A percentile compares a stretch with the other conserved stretches of the same genome.
Conservation (phyloP, 1,284 basidiomycete genomes). For the Leucoagaricus sp. region DNA sequence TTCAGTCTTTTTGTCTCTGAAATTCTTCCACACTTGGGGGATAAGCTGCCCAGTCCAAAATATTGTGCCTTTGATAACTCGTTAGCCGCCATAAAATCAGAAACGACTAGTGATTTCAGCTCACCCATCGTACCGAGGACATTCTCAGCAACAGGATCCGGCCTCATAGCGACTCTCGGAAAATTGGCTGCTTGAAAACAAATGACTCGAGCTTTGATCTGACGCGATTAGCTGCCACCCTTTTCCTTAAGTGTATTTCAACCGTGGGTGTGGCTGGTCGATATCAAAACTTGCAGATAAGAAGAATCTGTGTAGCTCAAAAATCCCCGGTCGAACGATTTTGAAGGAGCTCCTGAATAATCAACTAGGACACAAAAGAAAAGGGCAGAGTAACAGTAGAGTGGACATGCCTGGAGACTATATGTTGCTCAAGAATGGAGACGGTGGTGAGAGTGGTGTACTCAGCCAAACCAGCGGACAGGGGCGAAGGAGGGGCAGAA, state of each 20-base stretch:
- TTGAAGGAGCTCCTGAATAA: not conserved
- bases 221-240: too few relatives aligned
- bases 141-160: constrained; percentile 52
- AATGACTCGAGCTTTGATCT: too few relatives aligned
- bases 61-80: constrained; percentile 50
- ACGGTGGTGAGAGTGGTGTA: too few relatives aligned
- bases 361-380: constrained; percentile 5
- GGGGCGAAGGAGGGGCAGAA: not conserved
- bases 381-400: not conserved
- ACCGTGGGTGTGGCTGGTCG: too few relatives aligned
- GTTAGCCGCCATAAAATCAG: not conserved
- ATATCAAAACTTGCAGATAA: too few relatives aligned
- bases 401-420: constrained; percentile 10
- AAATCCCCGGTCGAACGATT: too few relatives aligned
- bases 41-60: constrained; percentile 72
- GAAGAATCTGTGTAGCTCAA: too few relatives aligned
- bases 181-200: not conserved
- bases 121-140: constrained; percentile 28
- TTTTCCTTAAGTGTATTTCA: too few relatives aligned
- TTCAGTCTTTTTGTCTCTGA: constrained; percentile 68
- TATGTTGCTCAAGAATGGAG: too few relatives aligned
- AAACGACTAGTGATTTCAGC: not conserved
- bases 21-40: constrained; percentile 79
- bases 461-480: too few relatives aligned
- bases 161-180: constrained; percentile 30